Evolutionary conservation across 257 asterid genomes (phyloP).

Genomic region (Anisodus tanguticus): DNA sequence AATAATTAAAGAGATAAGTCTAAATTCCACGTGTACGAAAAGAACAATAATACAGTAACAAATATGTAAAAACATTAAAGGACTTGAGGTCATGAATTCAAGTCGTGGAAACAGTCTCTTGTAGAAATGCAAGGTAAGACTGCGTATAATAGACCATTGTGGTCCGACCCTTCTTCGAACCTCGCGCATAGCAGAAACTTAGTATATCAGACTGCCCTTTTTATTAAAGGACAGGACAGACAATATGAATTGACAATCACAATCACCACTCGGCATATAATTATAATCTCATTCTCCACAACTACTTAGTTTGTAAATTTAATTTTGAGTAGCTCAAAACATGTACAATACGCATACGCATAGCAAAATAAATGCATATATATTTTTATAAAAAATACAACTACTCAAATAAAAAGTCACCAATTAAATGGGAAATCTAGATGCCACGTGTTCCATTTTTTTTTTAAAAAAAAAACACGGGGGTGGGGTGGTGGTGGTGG

Average conservation of each 20-base stretch:
- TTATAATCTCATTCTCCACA: background rate
- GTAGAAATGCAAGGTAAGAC: too few relatives aligned
- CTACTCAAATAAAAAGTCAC: background rate
- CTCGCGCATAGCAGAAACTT: too few relatives aligned
- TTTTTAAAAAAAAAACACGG: background rate
- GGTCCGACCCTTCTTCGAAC: too few relatives aligned
- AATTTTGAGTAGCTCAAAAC: background rate
- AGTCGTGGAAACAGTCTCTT: too few relatives aligned
- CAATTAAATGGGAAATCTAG: background rate
- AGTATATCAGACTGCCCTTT: too few relatives aligned
- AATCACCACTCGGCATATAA: background rate
- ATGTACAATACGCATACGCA: background rate
- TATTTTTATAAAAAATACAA: background rate
- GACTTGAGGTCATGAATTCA: too few relatives aligned
- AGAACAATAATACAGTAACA: too few relatives aligned
- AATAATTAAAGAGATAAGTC: too few relatives aligned
- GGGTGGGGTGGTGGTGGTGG: background rate
- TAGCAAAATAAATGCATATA: background rate
- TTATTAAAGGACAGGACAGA: background rate
- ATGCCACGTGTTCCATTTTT: background rate
- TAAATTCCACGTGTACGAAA: background rate
- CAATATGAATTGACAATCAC: background rate
- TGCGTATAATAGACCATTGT: too few relatives aligned
- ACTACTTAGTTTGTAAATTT: background rate
- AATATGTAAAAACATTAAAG: too few relatives aligned